Evolutionary conservation across 2,329 filamentous ascomycete genomes (phyloP).

Genomic region (Juglanconis sp.): DNA sequence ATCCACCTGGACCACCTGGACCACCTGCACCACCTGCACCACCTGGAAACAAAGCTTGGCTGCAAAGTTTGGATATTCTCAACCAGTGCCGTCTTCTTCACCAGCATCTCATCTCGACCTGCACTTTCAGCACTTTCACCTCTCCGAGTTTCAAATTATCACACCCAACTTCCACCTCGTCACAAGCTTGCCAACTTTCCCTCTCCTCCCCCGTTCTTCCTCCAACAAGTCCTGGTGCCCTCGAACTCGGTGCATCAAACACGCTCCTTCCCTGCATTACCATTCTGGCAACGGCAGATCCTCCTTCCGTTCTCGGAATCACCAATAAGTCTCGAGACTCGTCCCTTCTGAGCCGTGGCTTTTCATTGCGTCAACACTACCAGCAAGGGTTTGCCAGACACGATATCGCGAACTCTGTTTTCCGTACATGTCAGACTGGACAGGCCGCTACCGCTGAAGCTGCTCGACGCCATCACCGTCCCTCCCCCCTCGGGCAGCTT

Average conservation of each 20-base stretch:
- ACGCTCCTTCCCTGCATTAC: too few relatives aligned
- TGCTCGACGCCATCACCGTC: constrained; percentile 8
- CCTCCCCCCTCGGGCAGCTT: constrained; percentile 6
- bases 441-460: constrained; percentile 2
- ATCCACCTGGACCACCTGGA: too few relatives aligned
- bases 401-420: background rate
- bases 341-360: background rate
- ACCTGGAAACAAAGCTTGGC: too few relatives aligned
- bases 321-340: background rate
- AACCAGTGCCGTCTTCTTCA: too few relatives aligned
- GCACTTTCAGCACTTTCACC: background rate
- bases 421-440: constrained; percentile 4
- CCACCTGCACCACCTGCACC: too few relatives aligned
- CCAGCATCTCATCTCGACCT: background rate
- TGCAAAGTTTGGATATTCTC: too few relatives aligned
- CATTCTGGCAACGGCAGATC: background rate
- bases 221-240: background rate
- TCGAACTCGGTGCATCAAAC: background rate
- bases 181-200: background rate
- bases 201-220: background rate
- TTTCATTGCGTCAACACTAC: background rate
- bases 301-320: background rate
- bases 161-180: background rate
- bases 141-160: background rate
- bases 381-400: background rate